Conservation (phyloP, 352 stramenopile species). For the Phytophthora pluvialis region DNA sequence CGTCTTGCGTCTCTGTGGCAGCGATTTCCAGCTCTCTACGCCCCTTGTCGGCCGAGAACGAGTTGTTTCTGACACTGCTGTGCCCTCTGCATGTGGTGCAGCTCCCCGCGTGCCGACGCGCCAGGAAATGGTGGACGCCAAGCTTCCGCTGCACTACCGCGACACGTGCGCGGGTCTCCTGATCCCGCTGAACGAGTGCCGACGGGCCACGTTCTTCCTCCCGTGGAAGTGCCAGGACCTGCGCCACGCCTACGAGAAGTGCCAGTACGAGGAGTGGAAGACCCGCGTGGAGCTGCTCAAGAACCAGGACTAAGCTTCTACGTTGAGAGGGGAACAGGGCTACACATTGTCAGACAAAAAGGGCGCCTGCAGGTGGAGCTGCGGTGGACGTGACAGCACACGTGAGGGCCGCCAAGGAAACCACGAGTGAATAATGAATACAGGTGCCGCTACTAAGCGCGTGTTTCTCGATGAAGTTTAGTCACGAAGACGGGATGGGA, state of each 20-base stretch:
- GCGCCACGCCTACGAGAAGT: constrained; percentile 98
- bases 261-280: constrained; percentile 96
- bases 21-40: background rate
- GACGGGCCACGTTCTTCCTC: constrained; percentile 93
- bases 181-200: constrained; percentile 96
- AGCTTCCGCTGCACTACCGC: constrained; percentile 94
- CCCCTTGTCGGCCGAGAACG: background rate
- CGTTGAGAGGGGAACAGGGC: background rate
- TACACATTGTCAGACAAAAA: constrained; percentile 15
- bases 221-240: constrained; percentile 97
- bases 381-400: constrained; percentile 2
- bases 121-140: constrained; percentile 94
- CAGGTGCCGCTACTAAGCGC: constrained; percentile 27
- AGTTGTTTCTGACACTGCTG: constrained; percentile 10
- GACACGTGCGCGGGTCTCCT: constrained; percentile 96
- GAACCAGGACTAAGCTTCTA: constrained; percentile 55
- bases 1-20: background rate
- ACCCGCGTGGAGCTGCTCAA: constrained; percentile 86
- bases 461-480: constrained; percentile 11
- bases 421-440: constrained; percentile 41
- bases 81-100: constrained; percentile 26
- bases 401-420: constrained; percentile 6
- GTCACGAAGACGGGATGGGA: constrained; percentile 13
- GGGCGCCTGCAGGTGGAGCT: constrained; percentile 10
- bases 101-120: constrained; percentile 77